Conservation (phyloP, 345 rosid genomes). For the Salix viminalis region DNA sequence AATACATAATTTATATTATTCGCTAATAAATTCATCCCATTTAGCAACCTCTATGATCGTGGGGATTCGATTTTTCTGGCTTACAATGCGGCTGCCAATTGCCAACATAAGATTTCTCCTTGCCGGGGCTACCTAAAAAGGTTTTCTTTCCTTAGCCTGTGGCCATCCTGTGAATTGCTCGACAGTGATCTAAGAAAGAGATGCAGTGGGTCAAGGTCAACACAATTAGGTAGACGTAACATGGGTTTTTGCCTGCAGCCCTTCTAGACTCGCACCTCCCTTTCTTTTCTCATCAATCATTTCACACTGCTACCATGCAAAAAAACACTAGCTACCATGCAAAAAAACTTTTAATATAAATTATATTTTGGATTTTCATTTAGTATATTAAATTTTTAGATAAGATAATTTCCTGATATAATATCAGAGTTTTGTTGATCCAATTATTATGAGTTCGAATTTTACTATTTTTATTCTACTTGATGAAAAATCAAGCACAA, state of each 20-base stretch:
- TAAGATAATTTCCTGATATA: no score
- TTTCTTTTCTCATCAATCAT: not conserved
- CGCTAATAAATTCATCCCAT: no score
- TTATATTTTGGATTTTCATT: no score
- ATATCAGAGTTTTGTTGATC: no score
- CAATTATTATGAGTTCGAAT: rapidly evolving
- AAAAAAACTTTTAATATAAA: no score
- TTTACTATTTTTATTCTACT: no score
- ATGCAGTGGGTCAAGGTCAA: not conserved
- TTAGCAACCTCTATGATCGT: not conserved
- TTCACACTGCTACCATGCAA: not conserved
- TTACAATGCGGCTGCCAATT: not conserved
- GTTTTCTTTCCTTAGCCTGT: not conserved
- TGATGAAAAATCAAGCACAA: no score
- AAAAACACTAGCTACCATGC: no score
- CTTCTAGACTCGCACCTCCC: not conserved
- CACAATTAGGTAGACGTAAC: not conserved
- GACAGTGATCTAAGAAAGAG: not conserved
- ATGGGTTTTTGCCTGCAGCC: not conserved
- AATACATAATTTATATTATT: no score
- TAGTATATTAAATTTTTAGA: no score
- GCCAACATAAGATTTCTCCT: not conserved
- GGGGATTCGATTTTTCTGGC: not conserved
- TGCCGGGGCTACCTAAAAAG: not conserved
- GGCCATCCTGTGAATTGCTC: not conserved